Conservation (phyloP, 179 eudicot genomes). For the Carnegiea gigantea region DNA sequence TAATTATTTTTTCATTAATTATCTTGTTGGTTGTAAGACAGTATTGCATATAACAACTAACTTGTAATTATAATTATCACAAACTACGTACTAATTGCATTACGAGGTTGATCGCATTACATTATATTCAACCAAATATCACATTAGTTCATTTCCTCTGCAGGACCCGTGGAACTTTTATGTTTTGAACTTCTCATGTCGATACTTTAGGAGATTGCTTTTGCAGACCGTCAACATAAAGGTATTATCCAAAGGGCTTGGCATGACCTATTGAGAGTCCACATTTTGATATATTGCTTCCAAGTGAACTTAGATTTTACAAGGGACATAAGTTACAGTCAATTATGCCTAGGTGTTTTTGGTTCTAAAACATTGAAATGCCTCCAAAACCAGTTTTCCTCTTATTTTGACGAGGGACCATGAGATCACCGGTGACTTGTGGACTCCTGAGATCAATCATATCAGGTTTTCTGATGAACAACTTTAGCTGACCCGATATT, state of each 20-base stretch:
- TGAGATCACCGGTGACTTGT: conserved; percentile 47
- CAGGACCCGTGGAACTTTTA: neutral
- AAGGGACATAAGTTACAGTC: too few species aligned
- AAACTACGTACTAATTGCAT: too few species aligned
- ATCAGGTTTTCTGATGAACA: conserved; percentile 50
- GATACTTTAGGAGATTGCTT: conserved; percentile 56
- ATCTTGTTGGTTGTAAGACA: too few species aligned
- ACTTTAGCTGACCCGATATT: too few species aligned
- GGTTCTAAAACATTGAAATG: too few species aligned
- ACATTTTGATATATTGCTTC: conserved; percentile 83
- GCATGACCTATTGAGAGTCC: conserved; percentile 66
- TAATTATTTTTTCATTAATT: too few species aligned
- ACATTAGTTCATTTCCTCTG: neutral
- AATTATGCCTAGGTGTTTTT: too few species aligned
- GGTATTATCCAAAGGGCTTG: conserved; percentile 65
- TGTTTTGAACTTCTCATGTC: conserved; percentile 12
- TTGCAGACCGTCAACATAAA: conserved; percentile 37
- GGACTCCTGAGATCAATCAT: conserved; percentile 52
- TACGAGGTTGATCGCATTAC: too few species aligned
- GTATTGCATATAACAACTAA: too few species aligned
- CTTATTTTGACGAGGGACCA: conserved; percentile 56
- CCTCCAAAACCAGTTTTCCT: neutral
- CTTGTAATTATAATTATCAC: too few species aligned
- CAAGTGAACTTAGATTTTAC: conserved; percentile 33
- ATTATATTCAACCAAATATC: too few species aligned